Conservation (phyloP, 2,329 filamentous ascomycete genomes). For the Lojkania enalia region DNA sequence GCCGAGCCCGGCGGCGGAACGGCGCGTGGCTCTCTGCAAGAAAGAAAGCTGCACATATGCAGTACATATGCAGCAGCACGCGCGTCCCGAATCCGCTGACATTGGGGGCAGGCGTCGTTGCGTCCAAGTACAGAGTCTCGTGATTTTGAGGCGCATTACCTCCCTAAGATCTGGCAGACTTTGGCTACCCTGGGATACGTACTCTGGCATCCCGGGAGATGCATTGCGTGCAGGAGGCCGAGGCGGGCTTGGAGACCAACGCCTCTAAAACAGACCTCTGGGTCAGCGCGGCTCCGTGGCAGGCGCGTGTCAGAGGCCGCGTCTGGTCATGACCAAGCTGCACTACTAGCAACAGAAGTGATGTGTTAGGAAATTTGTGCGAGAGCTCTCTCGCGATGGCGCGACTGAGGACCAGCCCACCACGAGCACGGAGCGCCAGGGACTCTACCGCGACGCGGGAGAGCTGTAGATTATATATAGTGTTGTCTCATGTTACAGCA, state of each 20-base stretch:
- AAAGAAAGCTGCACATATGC: conserved; percentile 12
- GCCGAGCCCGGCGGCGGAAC: conserved; percentile 23
- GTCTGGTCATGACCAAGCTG: not conserved
- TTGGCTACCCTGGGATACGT: conserved; percentile 2
- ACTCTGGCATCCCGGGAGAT: conserved; percentile 8
- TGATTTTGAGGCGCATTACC: conserved; percentile 1
- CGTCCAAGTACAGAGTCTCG: not conserved
- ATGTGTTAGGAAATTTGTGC: too few relatives aligned
- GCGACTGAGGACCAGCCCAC: too few relatives aligned
- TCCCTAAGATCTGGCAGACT: not conserved
- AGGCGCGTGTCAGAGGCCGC: conserved; percentile 1
- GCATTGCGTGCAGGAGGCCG: conserved; percentile 13
- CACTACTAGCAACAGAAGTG: too few relatives aligned
- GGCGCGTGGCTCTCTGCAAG: conserved; percentile 27
- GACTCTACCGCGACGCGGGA: too few relatives aligned
- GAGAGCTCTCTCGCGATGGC: too few relatives aligned
- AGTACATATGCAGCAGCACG: conserved; percentile 21
- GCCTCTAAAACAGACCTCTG: conserved; percentile 14
- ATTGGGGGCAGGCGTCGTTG: not conserved
- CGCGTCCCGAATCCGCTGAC: conserved; percentile 16
- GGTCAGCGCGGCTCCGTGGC: conserved; percentile 10
- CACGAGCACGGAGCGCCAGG: too few relatives aligned
- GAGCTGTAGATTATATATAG: too few relatives aligned
- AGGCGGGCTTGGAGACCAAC: conserved; percentile 13
- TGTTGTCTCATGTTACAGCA: too few relatives aligned